Evolutionary conservation across 805 yeast species (phyloP).

Genomic region (Phaffomyces opuntiae): DNA sequence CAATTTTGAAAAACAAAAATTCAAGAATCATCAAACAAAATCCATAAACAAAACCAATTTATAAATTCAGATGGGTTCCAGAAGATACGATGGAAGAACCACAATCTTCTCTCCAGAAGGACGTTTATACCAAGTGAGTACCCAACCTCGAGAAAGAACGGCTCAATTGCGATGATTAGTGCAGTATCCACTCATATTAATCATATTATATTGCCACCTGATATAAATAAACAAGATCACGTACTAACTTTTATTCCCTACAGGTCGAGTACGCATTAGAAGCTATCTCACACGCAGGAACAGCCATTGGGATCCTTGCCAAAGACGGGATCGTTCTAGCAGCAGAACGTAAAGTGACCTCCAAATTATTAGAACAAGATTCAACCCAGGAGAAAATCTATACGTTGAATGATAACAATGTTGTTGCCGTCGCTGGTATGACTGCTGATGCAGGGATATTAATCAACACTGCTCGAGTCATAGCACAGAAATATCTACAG

Average conservation of each 20-base stretch:
- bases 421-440: conserved; percentile 97
- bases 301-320: conserved; percentile 89
- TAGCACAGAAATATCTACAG: conserved; percentile 79
- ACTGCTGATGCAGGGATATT: conserved; percentile 94
- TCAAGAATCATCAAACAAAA: not conserved
- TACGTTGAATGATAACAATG: conserved; percentile 60
- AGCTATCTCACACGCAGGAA: conserved; percentile 96
- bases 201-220: conserved; percentile 4
- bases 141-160: too few relatives aligned
- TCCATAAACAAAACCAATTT: too few relatives aligned
- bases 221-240: too few relatives aligned
- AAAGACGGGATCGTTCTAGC: conserved; percentile 90
- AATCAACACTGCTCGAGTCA: conserved; percentile 77
- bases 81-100: conserved; percentile 99
- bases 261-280: conserved; percentile 93
- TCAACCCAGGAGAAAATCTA: conserved; percentile 90
- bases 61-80: conserved; percentile 53
- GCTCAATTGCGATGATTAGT: not conserved
- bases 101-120: conserved; percentile 99
- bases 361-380: conserved; percentile 89
- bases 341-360: conserved; percentile 93
- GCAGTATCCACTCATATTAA: not conserved
- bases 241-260: too few relatives aligned
- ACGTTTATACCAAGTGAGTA: conserved; percentile 78
- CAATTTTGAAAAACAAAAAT: not conserved